Conservation (phyloP, 2,329 filamentous ascomycete genomes). For the Pseudodiploospora longispora region DNA sequence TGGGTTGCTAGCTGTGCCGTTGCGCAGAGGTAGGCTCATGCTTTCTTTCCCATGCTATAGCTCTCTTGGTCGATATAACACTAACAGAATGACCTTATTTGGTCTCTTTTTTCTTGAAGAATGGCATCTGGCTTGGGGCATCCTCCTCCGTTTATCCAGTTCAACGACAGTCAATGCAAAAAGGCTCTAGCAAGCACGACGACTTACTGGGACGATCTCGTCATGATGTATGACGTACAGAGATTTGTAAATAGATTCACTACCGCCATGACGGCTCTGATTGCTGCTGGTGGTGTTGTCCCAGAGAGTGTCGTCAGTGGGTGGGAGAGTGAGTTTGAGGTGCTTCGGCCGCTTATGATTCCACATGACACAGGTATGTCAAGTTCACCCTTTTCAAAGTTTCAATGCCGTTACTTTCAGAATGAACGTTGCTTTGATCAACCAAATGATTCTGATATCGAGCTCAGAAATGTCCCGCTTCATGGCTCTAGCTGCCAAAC, state of each 20-base stretch:
- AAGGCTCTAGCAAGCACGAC: slow-evolving; percentile 25
- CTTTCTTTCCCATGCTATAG: neutral
- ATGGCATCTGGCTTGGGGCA: slow-evolving; percentile 31
- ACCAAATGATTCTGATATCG: neutral
- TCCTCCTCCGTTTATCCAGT: slow-evolving; percentile 42
- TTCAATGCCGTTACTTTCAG: neutral
- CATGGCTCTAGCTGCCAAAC: slow-evolving; percentile 38
- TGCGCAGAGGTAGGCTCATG: slow-evolving; percentile 34
- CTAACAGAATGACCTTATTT: slow-evolving; percentile 8
- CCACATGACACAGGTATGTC: slow-evolving; percentile 37
- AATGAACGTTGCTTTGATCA: neutral
- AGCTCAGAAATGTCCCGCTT: slow-evolving; percentile 38
- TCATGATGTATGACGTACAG: slow-evolving; percentile 37
- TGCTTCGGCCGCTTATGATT: slow-evolving; percentile 37
- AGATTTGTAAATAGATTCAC: slow-evolving; percentile 42
- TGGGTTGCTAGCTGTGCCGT: slow-evolving; percentile 48
- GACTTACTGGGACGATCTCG: slow-evolving; percentile 35
- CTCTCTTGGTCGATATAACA: neutral
- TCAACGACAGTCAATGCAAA: slow-evolving; percentile 36
- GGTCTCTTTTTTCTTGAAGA: slow-evolving; percentile 12
- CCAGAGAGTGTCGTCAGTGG: slow-evolving; percentile 37
- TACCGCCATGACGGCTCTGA: slow-evolving; percentile 37
- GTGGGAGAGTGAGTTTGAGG: slow-evolving; percentile 45
- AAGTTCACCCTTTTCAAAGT: neutral
- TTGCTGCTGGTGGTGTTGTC: slow-evolving; percentile 39